These are phyloP conservation scores for Bipolaris victoriae DNA, from an alignment of 2,329 filamentous ascomycete genomes.

Conservation along the genomic window DNA sequence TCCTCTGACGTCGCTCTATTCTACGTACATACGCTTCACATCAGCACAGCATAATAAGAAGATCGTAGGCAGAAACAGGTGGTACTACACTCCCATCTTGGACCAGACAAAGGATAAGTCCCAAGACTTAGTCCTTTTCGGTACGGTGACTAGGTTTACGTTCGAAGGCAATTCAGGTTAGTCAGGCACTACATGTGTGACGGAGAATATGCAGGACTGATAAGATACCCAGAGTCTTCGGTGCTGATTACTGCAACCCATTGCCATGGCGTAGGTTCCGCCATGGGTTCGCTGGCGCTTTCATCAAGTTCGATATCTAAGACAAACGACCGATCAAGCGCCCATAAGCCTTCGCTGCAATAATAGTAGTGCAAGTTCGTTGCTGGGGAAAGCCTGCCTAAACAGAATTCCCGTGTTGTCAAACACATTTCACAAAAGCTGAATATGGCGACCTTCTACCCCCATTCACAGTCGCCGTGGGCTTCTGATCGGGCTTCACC, in stretches of 20 bases:
- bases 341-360: not conserved
- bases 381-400: not conserved
- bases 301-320: conserved; percentile 16
- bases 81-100: not conserved
- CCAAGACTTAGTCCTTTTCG: not conserved
- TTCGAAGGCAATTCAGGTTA: conserved; percentile 5
- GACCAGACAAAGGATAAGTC: not conserved
- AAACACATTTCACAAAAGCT: conserved; percentile 9
- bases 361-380: conserved; percentile 5
- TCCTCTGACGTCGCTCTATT: conserved; percentile 8
- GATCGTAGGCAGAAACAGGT: not conserved
- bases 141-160: not conserved
- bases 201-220: not conserved
- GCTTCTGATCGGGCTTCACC: conserved; percentile 25
- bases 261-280: conserved; percentile 16
- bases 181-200: not conserved
- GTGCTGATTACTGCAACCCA: not conserved
- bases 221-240: not conserved
- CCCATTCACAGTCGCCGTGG: conserved; percentile 35
- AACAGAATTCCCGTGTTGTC: not conserved
- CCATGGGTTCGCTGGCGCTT: conserved; percentile 26
- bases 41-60: not conserved
- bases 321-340: conserved; percentile 13
- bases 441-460: conserved; percentile 29
- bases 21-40: conserved; percentile 1